Conservation (phyloP, 1,139 yeast genomes). For the Candida albicans region DNA sequence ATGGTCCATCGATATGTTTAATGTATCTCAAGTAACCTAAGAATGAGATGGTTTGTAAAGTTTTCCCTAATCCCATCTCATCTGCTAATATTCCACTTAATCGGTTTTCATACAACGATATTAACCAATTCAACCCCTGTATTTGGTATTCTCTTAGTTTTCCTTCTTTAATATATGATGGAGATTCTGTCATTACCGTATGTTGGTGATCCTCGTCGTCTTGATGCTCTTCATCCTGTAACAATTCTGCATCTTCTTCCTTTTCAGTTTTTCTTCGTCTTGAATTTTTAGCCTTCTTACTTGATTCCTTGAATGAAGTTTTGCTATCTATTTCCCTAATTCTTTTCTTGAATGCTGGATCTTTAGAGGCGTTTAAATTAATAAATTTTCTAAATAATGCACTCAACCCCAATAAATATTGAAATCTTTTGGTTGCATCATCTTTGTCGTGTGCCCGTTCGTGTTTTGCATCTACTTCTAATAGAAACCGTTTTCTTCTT, state of each 20-base stretch:
- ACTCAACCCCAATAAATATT: slow-evolving; percentile 77
- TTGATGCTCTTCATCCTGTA: slow-evolving; percentile 68
- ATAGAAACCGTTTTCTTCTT: slow-evolving; percentile 48
- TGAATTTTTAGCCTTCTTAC: slow-evolving; percentile 13
- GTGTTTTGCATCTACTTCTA: slow-evolving; percentile 50
- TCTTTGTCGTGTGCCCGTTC: slow-evolving; percentile 59
- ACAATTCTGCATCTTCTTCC: slow-evolving; percentile 88
- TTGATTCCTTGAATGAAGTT: slow-evolving; percentile 22
- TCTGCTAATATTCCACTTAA: slow-evolving; percentile 49
- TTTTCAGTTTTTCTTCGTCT: slow-evolving; percentile 73
- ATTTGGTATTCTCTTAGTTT: slow-evolving; percentile 72
- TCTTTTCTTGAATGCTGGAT: slow-evolving; percentile 57
- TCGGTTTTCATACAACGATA: slow-evolving; percentile 44
- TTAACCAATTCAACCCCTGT: slow-evolving; percentile 50
- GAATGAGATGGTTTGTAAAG: slow-evolving; percentile 55
- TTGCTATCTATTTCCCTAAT: slow-evolving; percentile 46
- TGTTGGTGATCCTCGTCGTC: slow-evolving; percentile 49
- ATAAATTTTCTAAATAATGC: slow-evolving; percentile 88
- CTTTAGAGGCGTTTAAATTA: slow-evolving; percentile 75
- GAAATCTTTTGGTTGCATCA: slow-evolving; percentile 78
- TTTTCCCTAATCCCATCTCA: slow-evolving; percentile 53
- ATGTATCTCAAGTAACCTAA: slow-evolving; percentile 82
- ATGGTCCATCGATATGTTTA: slow-evolving; percentile 84
- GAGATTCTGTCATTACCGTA: slow-evolving; percentile 76
- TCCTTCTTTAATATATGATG: slow-evolving; percentile 65